phyloP scores from a whole-genome alignment of 495 filamentous ascomycete genomes.

The Aspergillus leporis region DNA sequence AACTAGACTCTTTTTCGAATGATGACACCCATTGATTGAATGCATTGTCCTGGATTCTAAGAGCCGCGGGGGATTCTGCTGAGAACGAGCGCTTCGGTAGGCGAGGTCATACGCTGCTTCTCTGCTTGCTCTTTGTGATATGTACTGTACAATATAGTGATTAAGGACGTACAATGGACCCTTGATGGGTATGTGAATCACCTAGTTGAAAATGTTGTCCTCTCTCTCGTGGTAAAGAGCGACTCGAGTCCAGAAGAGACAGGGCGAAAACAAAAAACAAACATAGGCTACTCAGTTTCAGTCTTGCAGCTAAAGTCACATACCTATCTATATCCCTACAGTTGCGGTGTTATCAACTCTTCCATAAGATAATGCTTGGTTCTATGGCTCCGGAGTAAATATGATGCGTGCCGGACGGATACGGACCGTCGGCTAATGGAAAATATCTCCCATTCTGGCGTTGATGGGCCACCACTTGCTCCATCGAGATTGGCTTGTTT shows the following conservation, averaged over 20 bases:
- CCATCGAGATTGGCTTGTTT: neutral
- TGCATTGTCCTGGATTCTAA: conserved; percentile 1
- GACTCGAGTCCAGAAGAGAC: neutral
- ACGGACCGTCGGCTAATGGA: neutral
- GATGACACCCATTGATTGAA: conserved; percentile 18
- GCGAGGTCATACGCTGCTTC: neutral
- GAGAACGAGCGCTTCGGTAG: neutral
- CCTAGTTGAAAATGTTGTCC: neutral
- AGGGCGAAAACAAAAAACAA: too few relatives aligned
- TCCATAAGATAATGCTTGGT: neutral
- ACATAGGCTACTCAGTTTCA: neutral
- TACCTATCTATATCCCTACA: neutral
- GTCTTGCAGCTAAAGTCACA: neutral
- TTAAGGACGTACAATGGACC: conserved; percentile 1
- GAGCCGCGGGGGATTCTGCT: neutral
- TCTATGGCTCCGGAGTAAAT: neutral
- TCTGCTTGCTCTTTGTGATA: neutral
- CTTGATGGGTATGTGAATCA: neutral
- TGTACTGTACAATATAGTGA: conserved; percentile 1
- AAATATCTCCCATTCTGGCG: neutral
- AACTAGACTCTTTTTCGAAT: conserved; percentile 22
- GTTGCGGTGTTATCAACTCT: neutral
- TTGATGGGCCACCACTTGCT: neutral
- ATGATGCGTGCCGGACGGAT: neutral
- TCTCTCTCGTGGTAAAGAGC: neutral